Evolutionary conservation across 192 early-diverging fungal genomes (phyloP).

Genomic region (Piromyces sp.): DNA sequence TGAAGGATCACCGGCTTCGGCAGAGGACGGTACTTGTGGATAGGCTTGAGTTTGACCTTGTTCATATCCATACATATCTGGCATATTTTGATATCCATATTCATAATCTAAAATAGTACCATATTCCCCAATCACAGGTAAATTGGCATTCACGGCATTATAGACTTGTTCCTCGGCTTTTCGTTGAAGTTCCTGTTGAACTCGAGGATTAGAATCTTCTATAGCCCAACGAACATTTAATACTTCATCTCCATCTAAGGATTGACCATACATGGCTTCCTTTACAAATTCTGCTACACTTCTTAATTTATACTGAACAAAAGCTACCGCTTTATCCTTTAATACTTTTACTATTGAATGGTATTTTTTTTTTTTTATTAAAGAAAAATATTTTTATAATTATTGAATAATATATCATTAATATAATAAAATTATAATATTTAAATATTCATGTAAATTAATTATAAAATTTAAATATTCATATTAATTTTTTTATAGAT

Average conservation of each 20-base stretch:
- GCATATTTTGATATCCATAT: neutral
- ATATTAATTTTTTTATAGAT: too few species aligned
- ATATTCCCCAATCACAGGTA: conserved; percentile 31
- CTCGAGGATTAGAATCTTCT: conserved; percentile 56
- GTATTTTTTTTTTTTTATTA: too few species aligned
- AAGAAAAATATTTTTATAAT: neutral
- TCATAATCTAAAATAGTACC: conserved; percentile 39
- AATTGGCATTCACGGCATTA: conserved; percentile 28
- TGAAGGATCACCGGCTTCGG: too few species aligned
- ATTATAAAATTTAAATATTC: too few species aligned
- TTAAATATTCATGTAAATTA: too few species aligned
- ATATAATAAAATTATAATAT: too few species aligned
- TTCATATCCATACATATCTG: neutral
- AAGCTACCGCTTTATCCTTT: conserved; percentile 54
- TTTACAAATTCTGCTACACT: conserved; percentile 72
- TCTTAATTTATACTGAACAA: conserved; percentile 55
- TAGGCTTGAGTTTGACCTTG: neutral
- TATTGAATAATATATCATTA: too few species aligned
- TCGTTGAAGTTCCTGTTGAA: conserved; percentile 17
- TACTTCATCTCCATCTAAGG: conserved; percentile 59
- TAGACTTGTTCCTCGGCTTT: conserved; percentile 36
- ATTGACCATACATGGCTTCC: conserved; percentile 72
- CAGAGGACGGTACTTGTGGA: neutral
- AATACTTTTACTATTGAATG: conserved; percentile 52
- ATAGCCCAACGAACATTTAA: conserved; percentile 65